Percentiles rank a stretch among this genome's conserved stretches.
These are phyloP conservation scores for Chlamydomonas eustigma DNA, from an alignment of 139 green algal genomes.

Conservation along the genomic window DNA sequence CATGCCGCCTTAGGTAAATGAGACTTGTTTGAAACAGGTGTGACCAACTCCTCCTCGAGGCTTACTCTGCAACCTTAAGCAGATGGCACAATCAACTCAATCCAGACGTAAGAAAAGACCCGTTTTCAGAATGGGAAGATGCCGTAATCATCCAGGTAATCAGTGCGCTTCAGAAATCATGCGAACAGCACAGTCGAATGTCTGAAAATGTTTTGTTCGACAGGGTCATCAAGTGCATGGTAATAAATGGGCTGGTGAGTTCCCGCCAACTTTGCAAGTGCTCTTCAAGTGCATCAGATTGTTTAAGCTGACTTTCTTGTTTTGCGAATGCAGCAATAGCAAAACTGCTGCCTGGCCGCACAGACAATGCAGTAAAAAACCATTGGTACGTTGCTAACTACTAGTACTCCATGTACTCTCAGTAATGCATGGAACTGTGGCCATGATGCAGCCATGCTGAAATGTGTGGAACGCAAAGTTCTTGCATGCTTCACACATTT, in stretches of 20 bases:
- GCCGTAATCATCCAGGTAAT: conserved; percentile 50
- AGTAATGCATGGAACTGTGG: background rate
- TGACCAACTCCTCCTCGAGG: too few relatives aligned
- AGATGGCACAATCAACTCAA: conserved; percentile 64
- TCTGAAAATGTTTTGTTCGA: background rate
- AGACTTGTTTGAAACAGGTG: too few relatives aligned
- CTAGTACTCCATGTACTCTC: background rate
- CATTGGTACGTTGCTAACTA: conserved; percentile 27
- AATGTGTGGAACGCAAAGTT: background rate
- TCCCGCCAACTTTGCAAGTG: too few relatives aligned
- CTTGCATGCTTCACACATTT: background rate
- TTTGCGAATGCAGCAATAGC: conserved; percentile 45
- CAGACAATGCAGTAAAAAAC: conserved; percentile 67
- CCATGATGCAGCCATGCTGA: background rate
- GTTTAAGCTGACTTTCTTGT: too few relatives aligned
- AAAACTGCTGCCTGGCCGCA: conserved; percentile 51
- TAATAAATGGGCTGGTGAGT: conserved; percentile 46
- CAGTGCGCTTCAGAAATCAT: too few relatives aligned
- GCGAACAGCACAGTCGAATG: too few relatives aligned
- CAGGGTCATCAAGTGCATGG: conserved; percentile 46
- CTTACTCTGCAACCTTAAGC: conserved; percentile 23
- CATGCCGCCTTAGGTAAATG: conserved; percentile 67
- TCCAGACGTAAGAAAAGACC: conserved; percentile 49
- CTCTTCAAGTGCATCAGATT: too few relatives aligned
- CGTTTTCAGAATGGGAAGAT: conserved; percentile 59